Evolutionary conservation across 441 rosid genomes (phyloP).

Genomic region (Adansonia madagascariensis): DNA sequence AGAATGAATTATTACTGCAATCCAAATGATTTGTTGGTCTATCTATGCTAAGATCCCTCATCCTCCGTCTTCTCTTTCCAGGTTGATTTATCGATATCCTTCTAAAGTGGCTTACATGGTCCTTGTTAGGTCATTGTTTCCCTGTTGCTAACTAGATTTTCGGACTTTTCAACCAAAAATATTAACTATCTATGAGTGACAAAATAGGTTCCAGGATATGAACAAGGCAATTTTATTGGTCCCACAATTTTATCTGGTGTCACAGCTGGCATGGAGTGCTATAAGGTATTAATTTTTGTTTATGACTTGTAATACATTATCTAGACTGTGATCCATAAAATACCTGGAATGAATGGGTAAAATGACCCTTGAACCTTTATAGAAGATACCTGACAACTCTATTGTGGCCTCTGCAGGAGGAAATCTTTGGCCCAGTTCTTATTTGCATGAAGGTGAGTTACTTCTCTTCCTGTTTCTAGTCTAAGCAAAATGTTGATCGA

Average conservation of each 20-base stretch:
- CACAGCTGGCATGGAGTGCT: conserved; percentile 87
- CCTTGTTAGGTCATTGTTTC: conserved; percentile 23
- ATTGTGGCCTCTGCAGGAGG: conserved; percentile 64
- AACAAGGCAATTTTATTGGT: conserved; percentile 85
- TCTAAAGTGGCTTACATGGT: conserved; percentile 4
- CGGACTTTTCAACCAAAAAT: conserved; percentile 2
- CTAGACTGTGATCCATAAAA: conserved; percentile 8
- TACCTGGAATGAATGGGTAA: conserved; percentile 6
- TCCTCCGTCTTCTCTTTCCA: not conserved
- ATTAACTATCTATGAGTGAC: conserved; percentile 26
- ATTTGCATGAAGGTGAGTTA: conserved; percentile 77
- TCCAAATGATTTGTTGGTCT: conserved; percentile 12
- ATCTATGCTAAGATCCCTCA: conserved; percentile 1
- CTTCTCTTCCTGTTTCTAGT: conserved; percentile 21
- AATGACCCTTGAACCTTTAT: not conserved
- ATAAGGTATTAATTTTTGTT: conserved; percentile 58
- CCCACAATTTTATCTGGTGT: conserved; percentile 86
- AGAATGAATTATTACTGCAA: conserved; percentile 6
- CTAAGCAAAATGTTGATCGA: not conserved
- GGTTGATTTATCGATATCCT: not conserved
- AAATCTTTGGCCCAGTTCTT: conserved; percentile 96
- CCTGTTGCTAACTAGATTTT: not conserved
- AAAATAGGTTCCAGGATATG: conserved; percentile 83
- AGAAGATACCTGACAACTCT: conserved; percentile 15
- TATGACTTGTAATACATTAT: not conserved